Evolutionary conservation across 805 yeast species (phyloP).

Genomic region (Kodamaea jinghongensis): DNA sequence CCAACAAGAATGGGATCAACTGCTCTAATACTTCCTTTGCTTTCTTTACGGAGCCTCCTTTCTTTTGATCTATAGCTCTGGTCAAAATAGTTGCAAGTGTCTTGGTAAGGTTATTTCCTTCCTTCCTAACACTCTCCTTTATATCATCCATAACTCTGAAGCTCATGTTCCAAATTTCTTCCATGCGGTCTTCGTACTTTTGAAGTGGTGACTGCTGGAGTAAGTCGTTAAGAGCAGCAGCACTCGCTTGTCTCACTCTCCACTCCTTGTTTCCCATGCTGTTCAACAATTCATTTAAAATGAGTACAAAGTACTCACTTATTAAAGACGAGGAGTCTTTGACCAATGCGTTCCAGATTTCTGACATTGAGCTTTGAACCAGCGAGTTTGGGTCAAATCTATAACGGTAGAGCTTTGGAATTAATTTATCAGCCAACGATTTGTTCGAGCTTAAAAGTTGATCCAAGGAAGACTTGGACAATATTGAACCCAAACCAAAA

Average conservation of each 20-base stretch:
- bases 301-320: slow-evolving; percentile 50
- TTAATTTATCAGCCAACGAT: slow-evolving; percentile 53
- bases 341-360: slow-evolving; percentile 78
- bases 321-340: slow-evolving; percentile 57
- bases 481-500: slow-evolving; percentile 82
- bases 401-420: slow-evolving; percentile 83
- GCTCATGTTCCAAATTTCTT: slow-evolving; percentile 81
- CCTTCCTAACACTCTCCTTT: slow-evolving; percentile 86
- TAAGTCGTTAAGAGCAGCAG: slow-evolving; percentile 67
- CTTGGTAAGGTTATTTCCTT: slow-evolving; percentile 68
- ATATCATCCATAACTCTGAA: slow-evolving; percentile 92
- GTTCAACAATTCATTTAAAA: slow-evolving; percentile 59
- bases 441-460: slow-evolving; percentile 54
- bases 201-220: slow-evolving; percentile 59
- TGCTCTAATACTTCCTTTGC: slow-evolving; percentile 49
- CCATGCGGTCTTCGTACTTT: slow-evolving; percentile 49
- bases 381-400: slow-evolving; percentile 76
- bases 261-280: slow-evolving; percentile 84
- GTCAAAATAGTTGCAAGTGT: slow-evolving; percentile 62
- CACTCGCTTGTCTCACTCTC: slow-evolving; percentile 89
- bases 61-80: slow-evolving; percentile 48
- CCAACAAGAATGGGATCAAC: slow-evolving; percentile 76
- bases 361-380: slow-evolving; percentile 81
- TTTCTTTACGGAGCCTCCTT: slow-evolving; percentile 36
- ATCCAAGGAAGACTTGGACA: slow-evolving; percentile 75